Evolutionary conservation across 129 eudicot genomes (phyloP), one percentile per base, ranked within the genome.

Genomic region (Tanacetum coccineum): DNA sequence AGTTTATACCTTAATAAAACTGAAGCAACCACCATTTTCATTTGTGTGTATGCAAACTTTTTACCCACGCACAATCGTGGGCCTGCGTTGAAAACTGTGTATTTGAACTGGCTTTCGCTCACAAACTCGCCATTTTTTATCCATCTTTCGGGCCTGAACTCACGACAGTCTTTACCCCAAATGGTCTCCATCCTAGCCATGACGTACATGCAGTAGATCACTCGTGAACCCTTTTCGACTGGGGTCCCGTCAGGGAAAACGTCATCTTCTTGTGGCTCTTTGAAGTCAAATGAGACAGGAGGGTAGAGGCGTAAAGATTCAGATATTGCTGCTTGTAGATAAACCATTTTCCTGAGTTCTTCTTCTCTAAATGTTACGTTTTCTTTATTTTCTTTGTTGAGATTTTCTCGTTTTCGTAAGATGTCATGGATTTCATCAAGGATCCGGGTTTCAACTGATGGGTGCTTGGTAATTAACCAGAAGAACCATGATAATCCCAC

Each of bases 1-100:
- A 86, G 46, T 9, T 6, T 73, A 69, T 77, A 86, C 83, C 86
- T 80, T 36, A 73, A 61, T 45, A 86, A 60, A 17, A 86, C 42
- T 0, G 92, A 86, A 62, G 92, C 87, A 26, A 79, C 85, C 76
- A 82, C 87, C 87, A 82, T 68, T 81, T 86, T 86, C 92, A 86
- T 86, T 61, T 86, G 92, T 70, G 61, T 66, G 57, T 86, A 86
- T 8, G 92, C 87, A 75, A 86, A 86, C 67, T 80, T 80, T 73
- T 82, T 86, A 48, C 92, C 92, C 14, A 80, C 81, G 51, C 92
- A 86, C 39, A 86, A 74, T 48, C 92, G 63, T 3, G 92, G 92
- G 2, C 92, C 92, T 0, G 77, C 88, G 14, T 86, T 86, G 70
- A 86, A 86, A 63, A 82, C 87, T 4, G 73, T 69, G 60, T 82